phyloP scores from a whole-genome alignment of 805 yeast genomes.

The Cyberlindnera saturnus region DNA sequence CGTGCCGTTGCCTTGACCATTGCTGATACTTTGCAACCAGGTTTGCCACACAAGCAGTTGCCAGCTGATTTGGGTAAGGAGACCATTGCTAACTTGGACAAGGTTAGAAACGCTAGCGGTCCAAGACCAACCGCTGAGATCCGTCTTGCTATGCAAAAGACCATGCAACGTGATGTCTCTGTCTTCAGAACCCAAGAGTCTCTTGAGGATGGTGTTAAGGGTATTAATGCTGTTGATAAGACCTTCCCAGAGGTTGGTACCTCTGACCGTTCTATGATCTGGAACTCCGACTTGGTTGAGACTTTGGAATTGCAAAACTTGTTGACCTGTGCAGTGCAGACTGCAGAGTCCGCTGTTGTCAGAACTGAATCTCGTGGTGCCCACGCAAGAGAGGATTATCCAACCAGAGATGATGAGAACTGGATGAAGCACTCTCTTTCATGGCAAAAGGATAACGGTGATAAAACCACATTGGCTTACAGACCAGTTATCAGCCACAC shows the following conservation, averaged over 20 bases:
- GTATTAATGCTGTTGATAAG: conserved; percentile 70
- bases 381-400: conserved; percentile 97
- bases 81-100: conserved; percentile 86
- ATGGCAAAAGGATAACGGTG: conserved; percentile 76
- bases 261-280: conserved; percentile 94
- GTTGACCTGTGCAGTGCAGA: conserved; percentile 94
- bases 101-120: conserved; percentile 80
- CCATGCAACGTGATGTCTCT: conserved; percentile 95
- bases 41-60: conserved; percentile 75
- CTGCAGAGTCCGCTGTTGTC: conserved; percentile 89
- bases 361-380: conserved; percentile 99
- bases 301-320: conserved; percentile 93
- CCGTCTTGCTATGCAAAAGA: conserved; percentile 88
- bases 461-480: conserved; percentile 68
- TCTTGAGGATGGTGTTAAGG: conserved; percentile 83
- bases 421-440: conserved; percentile 98
- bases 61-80: conserved; percentile 86
- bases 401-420: conserved; percentile 89
- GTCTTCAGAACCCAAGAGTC: conserved; percentile 94
- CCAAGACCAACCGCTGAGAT: conserved; percentile 78
- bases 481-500: conserved; percentile 80
- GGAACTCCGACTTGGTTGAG: conserved; percentile 97
- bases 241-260: conserved; percentile 73
- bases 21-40: conserved; percentile 79
- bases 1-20: conserved; percentile 96